A percentile compares a stretch with the other conserved stretches of the same genome.
phyloP scores from a whole-genome alignment of 139 green algal genomes.

The Ulvella scutata region DNA sequence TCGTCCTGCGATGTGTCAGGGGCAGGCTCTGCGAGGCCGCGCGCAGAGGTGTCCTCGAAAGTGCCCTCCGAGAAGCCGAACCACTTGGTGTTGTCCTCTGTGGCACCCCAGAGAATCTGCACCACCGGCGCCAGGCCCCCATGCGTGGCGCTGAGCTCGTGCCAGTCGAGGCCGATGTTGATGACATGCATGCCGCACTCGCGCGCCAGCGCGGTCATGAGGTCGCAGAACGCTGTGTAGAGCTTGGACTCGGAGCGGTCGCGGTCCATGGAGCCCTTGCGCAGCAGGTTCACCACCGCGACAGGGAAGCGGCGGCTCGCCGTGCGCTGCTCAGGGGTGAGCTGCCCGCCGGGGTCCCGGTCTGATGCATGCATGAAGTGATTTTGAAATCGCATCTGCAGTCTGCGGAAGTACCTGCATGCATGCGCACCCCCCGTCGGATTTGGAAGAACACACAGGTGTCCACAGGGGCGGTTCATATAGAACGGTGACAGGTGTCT shows the following conservation, averaged over 20 bases:
- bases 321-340: background rate
- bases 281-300: slow-evolving; percentile 86
- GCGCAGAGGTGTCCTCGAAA: background rate
- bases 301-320: slow-evolving; percentile 31
- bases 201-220: background rate
- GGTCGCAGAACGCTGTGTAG: slow-evolving; percentile 22
- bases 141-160: slow-evolving; percentile 44
- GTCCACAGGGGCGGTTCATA: too few relatives aligned
- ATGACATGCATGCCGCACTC: slow-evolving; percentile 8
- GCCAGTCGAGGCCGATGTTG: slow-evolving; percentile 81
- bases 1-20: background rate
- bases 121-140: background rate
- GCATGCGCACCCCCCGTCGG: background rate
- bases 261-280: slow-evolving; percentile 45
- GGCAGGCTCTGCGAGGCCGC: background rate
- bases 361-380: slow-evolving; percentile 13
- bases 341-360: background rate
- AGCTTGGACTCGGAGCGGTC: slow-evolving; percentile 43
- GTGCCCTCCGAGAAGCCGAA: background rate
- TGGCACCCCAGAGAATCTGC: background rate
- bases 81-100: background rate
- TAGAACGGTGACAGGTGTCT: too few relatives aligned
- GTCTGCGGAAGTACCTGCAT: slow-evolving; percentile 52
- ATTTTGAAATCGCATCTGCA: slow-evolving; percentile 57
- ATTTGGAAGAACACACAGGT: background rate